phyloP scores from a whole-genome alignment of 129 eudicot species.

The Cynara cardunculus region DNA sequence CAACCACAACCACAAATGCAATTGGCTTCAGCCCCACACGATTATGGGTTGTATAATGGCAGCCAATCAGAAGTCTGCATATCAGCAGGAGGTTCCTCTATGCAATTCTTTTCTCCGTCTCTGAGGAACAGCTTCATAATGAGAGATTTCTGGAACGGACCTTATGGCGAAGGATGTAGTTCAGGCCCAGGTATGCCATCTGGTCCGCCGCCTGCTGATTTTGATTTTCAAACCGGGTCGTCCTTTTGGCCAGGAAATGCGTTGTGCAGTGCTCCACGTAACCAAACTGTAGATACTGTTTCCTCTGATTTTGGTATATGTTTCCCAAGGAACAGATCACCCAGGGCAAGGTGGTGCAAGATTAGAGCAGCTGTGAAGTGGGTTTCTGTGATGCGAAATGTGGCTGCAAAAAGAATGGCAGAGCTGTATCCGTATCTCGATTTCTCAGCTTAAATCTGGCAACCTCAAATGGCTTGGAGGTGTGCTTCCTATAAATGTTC shows the following conservation, averaged over 20 bases:
- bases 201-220: constrained; percentile 14
- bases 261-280: constrained; percentile 1
- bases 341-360: constrained; percentile 41
- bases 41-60: constrained; percentile 1
- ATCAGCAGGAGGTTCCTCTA: constrained; percentile 3
- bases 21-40: constrained; percentile 12
- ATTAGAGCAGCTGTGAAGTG: constrained; percentile 34
- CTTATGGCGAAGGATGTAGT: constrained; percentile 34
- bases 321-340: constrained; percentile 20
- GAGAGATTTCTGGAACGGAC: constrained; percentile 19
- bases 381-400: constrained; percentile 29
- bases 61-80: constrained; percentile 9
- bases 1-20: constrained; percentile 19
- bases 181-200: constrained; percentile 18
- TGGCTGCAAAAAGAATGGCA: constrained; percentile 27
- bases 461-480: neutral
- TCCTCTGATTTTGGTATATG: constrained; percentile 20
- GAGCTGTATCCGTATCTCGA: constrained; percentile 19
- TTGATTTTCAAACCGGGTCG: constrained; percentile 17
- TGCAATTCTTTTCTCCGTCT: constrained; percentile 24
- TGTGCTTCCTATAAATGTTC: constrained; percentile 9
- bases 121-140: constrained; percentile 22
- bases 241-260: constrained; percentile 18
- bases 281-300: constrained; percentile 7
- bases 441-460: neutral